phyloP scores from a whole-genome alignment of 164 flowering plant genomes.

The Liriodendron chinense region DNA sequence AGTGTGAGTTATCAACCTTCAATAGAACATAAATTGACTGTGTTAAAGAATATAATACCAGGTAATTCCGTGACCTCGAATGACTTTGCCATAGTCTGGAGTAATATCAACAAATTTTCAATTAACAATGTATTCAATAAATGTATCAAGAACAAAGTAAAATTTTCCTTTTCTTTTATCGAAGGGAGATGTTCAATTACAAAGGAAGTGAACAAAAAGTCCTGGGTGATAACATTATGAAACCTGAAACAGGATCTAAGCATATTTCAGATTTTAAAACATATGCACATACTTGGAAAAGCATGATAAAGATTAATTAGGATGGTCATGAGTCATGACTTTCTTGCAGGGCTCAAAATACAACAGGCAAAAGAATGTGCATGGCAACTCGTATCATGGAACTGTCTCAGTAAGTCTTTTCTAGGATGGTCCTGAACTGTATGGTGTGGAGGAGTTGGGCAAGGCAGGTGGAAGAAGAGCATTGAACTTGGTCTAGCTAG shows the following conservation, averaged over 20 bases:
- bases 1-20: neutral
- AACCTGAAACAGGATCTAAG: neutral
- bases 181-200: neutral
- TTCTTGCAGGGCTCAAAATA: neutral
- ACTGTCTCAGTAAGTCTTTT: no score
- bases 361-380: no score
- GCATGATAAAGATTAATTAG: neutral
- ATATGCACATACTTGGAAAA: neutral
- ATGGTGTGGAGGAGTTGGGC: neutral
- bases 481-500: neutral
- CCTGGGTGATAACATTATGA: neutral
- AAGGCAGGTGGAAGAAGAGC: neutral
- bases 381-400: no score
- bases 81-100: constrained; percentile 87
- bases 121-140: neutral
- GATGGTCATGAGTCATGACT: neutral
- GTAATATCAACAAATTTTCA: constrained; percentile 10
- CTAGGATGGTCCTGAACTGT: neutral
- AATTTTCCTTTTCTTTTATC: neutral
- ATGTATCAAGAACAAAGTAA: neutral
- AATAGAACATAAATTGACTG: neutral
- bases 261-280: neutral
- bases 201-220: neutral
- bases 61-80: constrained; percentile 95
- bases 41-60: constrained; percentile 39